A percentile compares a stretch with the other conserved stretches of the same genome.
Conservation (phyloP, 306 rosid genomes). For the Nissolia schottii region DNA sequence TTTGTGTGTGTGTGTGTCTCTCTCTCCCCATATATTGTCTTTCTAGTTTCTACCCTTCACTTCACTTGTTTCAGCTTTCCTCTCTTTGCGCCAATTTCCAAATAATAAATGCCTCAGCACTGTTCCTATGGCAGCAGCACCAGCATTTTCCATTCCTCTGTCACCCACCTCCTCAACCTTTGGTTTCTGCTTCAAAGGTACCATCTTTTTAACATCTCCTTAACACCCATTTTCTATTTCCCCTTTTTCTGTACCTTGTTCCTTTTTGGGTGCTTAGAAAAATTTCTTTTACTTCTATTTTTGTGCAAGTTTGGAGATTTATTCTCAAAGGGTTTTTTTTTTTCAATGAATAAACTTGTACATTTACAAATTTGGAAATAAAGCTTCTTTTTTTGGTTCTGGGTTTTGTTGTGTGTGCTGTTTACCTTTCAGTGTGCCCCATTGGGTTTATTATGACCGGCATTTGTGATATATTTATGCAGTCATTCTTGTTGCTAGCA, state of each 20-base stretch:
- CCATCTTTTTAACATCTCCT: neutral
- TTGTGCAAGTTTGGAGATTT: no score
- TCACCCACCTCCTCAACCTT: conserved; percentile 22
- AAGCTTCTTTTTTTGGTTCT: neutral
- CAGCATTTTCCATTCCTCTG: conserved; percentile 11
- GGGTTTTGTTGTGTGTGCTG: neutral
- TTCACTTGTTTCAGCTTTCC: neutral
- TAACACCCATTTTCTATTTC: neutral
- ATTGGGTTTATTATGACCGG: neutral
- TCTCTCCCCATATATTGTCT: neutral
- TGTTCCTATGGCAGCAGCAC: conserved; percentile 23
- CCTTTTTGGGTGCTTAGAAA: neutral
- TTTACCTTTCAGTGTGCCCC: neutral
- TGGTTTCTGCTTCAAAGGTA: conserved; percentile 39
- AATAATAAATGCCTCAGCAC: conserved; percentile 9
- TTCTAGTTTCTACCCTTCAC: neutral
- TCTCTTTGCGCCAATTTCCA: neutral
- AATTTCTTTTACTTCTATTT: no score
- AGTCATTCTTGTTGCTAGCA: neutral
- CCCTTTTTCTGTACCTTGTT: neutral
- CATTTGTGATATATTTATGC: neutral
- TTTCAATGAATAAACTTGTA: neutral
- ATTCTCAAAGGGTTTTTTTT: conserved; percentile 24
- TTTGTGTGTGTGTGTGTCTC: neutral
- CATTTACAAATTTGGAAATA: neutral